Conservation (phyloP, 2,329 filamentous ascomycete species). For the Sporothrix globosa region DNA sequence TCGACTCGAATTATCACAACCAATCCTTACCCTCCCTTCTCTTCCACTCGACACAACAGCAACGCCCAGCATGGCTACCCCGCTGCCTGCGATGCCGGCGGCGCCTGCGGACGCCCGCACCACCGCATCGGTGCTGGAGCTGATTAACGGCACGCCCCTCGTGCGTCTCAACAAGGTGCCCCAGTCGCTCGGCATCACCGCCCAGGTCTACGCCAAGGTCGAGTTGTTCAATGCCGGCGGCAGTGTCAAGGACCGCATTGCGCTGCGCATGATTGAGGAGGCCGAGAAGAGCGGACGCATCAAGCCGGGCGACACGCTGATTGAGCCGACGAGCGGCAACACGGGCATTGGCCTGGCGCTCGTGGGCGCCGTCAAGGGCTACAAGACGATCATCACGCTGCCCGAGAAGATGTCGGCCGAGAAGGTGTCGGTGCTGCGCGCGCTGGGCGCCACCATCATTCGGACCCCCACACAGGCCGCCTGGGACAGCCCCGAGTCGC, state of each 20-base stretch:
- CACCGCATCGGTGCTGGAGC: slow-evolving; percentile 53
- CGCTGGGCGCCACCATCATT: slow-evolving; percentile 95
- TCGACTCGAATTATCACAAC: neutral
- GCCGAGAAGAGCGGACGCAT: slow-evolving; percentile 90
- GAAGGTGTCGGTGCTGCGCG: slow-evolving; percentile 92
- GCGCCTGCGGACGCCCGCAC: slow-evolving; percentile 11
- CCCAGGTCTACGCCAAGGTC: slow-evolving; percentile 86
- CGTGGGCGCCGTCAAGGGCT: slow-evolving; percentile 93
- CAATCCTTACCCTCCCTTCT: too few relatives aligned
- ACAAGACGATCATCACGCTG: slow-evolving; percentile 97
- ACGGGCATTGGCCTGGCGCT: slow-evolving; percentile 96
- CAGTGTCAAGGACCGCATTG: slow-evolving; percentile 93
- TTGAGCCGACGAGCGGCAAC: slow-evolving; percentile 97
- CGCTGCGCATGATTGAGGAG: slow-evolving; percentile 94
- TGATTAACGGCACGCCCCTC: slow-evolving; percentile 95
- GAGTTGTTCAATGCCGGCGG: slow-evolving; percentile 94
- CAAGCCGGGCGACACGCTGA: slow-evolving; percentile 94
- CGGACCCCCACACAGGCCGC: slow-evolving; percentile 94
- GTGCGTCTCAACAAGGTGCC: slow-evolving; percentile 92
- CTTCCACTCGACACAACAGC: neutral
- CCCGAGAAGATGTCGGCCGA: slow-evolving; percentile 99
- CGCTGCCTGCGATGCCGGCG: slow-evolving; percentile 1
- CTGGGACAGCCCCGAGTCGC: slow-evolving; percentile 90
- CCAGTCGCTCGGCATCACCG: slow-evolving; percentile 84
- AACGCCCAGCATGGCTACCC: slow-evolving; percentile 27